A percentile compares a stretch with the other conserved stretches of the same genome.
These are phyloP conservation scores for Epichloe gansuensis DNA, from an alignment of 2,329 filamentous ascomycete species.

Conservation along the genomic window DNA sequence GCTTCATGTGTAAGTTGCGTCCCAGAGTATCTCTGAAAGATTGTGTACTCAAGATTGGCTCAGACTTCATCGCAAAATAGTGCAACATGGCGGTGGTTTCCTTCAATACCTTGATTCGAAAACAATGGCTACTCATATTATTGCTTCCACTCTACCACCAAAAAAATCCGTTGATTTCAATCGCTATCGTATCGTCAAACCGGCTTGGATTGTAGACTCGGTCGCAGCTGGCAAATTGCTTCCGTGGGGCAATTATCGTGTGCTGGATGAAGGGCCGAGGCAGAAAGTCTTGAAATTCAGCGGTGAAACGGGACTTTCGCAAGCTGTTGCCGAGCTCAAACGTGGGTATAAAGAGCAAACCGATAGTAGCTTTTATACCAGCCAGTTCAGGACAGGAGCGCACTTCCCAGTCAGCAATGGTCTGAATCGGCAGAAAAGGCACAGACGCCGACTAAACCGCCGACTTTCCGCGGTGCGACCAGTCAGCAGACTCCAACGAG, in stretches of 20 bases:
- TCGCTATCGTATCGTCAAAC: conserved; percentile 84
- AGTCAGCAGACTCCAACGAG: not conserved
- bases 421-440: conserved; percentile 18
- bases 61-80: conserved; percentile 69
- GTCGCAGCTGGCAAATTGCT: conserved; percentile 68
- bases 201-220: conserved; percentile 88
- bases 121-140: conserved; percentile 90
- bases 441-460: conserved; percentile 11
- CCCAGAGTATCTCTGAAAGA: not conserved
- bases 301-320: conserved; percentile 52
- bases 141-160: conserved; percentile 77
- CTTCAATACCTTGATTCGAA: conserved; percentile 92
- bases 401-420: conserved; percentile 16
- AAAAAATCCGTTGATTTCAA: conserved; percentile 87
- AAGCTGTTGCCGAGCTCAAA: conserved; percentile 44
- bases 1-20: conserved; percentile 51
- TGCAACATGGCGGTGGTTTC: conserved; percentile 87
- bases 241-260: conserved; percentile 75
- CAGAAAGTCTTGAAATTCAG: conserved; percentile 63
- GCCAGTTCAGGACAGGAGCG: conserved; percentile 44
- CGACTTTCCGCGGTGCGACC: not conserved
- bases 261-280: conserved; percentile 70
- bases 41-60: conserved; percentile 8
- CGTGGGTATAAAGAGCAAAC: conserved; percentile 71
- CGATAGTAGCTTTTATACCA: conserved; percentile 70